Percentiles rank a stretch among this genome's conserved stretches.
These are phyloP conservation scores for Lactarius akahatsu DNA, from an alignment of 768 basidiomycete genomes.

Conservation along the genomic window DNA sequence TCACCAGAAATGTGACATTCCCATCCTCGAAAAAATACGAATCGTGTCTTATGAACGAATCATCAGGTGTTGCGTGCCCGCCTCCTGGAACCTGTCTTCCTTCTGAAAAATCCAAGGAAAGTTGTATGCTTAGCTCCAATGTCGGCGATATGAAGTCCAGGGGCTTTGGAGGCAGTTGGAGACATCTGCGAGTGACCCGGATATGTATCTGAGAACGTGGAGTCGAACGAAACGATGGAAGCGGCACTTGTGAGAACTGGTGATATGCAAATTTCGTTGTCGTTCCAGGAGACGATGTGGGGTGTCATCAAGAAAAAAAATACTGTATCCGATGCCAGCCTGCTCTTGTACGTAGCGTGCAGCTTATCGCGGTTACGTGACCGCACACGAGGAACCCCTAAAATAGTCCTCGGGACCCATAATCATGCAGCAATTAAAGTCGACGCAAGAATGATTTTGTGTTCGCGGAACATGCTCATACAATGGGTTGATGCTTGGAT, in stretches of 20 bases:
- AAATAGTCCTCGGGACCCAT: too few species aligned
- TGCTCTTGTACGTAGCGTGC: too few species aligned
- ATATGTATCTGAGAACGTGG: neutral
- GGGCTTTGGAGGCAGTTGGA: neutral
- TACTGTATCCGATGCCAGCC: too few species aligned
- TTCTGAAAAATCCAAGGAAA: neutral
- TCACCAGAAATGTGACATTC: slow-evolving; percentile 25
- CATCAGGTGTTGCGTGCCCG: neutral
- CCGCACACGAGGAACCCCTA: too few species aligned
- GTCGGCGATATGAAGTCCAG: neutral
- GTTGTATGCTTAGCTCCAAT: neutral
- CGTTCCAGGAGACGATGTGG: neutral
- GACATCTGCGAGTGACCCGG: neutral
- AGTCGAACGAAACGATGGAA: slow-evolving; percentile 16
- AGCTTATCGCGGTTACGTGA: too few species aligned
- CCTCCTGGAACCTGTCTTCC: neutral
- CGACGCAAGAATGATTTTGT: too few species aligned
- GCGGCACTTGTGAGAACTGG: neutral
- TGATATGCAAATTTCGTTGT: neutral
- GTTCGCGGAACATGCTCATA: too few species aligned
- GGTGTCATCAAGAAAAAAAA: slow-evolving; percentile 8
- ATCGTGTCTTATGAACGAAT: slow-evolving; percentile 14
- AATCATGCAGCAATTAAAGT: too few species aligned
- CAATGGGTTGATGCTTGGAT: too few species aligned
- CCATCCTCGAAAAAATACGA: slow-evolving; percentile 25